Evolutionary conservation across 345 rosid species (phyloP).

Genomic region (Eutrema heterophyllum): DNA sequence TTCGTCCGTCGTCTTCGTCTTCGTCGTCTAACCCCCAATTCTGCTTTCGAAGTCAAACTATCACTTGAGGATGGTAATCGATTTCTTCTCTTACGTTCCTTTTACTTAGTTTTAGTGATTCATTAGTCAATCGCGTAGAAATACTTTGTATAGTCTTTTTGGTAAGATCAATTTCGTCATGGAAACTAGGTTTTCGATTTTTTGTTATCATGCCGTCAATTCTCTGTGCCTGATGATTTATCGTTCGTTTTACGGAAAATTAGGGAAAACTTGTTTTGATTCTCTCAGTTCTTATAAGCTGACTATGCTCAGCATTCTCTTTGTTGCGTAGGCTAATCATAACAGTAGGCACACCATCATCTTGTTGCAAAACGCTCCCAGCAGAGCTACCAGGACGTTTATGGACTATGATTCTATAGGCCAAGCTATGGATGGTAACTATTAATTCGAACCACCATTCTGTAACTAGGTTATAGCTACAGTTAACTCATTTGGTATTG

Average conservation of each 20-base stretch:
- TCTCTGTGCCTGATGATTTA: background rate
- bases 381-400: slow-evolving; percentile 81
- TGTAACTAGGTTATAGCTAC: background rate
- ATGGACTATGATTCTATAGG: slow-evolving; percentile 87
- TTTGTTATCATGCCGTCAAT: background rate
- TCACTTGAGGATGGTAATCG: slow-evolving; percentile 24
- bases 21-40: slow-evolving; percentile 1
- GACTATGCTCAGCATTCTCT: background rate
- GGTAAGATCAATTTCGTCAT: background rate
- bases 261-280: background rate
- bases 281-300: slow-evolving; percentile 1
- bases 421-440: slow-evolving; percentile 96
- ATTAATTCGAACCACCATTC: background rate
- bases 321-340: slow-evolving; percentile 50
- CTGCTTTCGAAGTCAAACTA: slow-evolving; percentile 5
- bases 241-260: too few relatives aligned
- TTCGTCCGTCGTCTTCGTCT: background rate
- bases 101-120: background rate
- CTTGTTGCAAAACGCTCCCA: slow-evolving; percentile 77
- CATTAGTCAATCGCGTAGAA: background rate
- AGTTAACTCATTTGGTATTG: background rate
- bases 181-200: slow-evolving; percentile 17
- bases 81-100: background rate
- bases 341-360: slow-evolving; percentile 77
- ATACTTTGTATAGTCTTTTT: background rate